Percentiles rank a stretch among this genome's conserved stretches.
Evolutionary conservation across 352 stramenopile species (phyloP).

Genomic region (Globisporangium megalacanthum): DNA sequence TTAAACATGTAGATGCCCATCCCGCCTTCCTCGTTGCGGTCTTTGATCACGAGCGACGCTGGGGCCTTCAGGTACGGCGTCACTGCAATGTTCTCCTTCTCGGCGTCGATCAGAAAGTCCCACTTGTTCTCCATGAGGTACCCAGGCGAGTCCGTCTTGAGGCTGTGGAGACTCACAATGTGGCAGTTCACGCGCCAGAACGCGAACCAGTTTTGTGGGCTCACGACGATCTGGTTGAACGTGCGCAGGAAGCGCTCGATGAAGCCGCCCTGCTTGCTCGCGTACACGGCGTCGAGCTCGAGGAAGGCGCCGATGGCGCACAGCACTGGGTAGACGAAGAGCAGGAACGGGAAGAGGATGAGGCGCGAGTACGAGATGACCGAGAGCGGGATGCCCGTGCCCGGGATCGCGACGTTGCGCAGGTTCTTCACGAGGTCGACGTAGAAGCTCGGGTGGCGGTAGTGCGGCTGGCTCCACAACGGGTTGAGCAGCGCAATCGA

Average conservation of each 20-base stretch:
- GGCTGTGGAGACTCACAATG: conserved; percentile 92
- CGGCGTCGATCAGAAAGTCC: conserved; percentile 94
- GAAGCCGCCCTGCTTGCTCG: conserved; percentile 59
- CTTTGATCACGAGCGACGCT: conserved; percentile 93
- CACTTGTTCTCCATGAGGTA: conserved; percentile 99
- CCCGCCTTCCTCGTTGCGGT: conserved; percentile 97
- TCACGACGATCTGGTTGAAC: conserved; percentile 74
- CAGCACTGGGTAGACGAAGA: conserved; percentile 86
- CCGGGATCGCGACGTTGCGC: conserved; percentile 96
- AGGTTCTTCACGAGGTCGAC: conserved; percentile 96
- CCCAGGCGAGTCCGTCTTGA: conserved; percentile 87
- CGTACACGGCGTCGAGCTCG: conserved; percentile 57
- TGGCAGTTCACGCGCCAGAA: conserved; percentile 97
- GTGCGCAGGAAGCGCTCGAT: conserved; percentile 90
- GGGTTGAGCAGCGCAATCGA: conserved; percentile 92
- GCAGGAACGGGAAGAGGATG: conserved; percentile 79
- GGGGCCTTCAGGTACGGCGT: conserved; percentile 91
- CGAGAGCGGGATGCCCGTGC: conserved; percentile 93
- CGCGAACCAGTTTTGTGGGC: conserved; percentile 95
- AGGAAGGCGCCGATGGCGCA: conserved; percentile 80
- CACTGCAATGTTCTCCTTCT: conserved; percentile 89
- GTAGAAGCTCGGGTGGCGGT: conserved; percentile 94
- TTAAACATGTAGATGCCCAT: conserved; percentile 98
- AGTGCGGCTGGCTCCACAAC: conserved; percentile 95
- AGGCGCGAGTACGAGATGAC: conserved; percentile 81